Conservation (phyloP, 441 rosid species). For the Euphorbia celastroides region DNA sequence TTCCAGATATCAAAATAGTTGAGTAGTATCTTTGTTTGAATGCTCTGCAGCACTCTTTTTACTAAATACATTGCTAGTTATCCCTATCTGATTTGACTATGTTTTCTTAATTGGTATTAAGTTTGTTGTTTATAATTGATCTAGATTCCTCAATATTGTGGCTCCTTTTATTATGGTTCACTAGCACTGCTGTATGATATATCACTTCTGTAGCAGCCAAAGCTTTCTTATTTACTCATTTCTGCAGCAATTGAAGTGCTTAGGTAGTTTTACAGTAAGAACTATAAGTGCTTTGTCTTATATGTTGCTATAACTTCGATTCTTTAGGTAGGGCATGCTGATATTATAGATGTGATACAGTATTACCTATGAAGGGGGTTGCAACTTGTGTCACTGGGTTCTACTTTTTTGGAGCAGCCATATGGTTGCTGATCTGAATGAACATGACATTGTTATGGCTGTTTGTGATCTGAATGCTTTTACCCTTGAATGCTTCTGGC, state of each 20-base stretch:
- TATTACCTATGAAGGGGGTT: slow-evolving; percentile 2
- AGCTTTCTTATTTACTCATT: slow-evolving; percentile 7
- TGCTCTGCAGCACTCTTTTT: slow-evolving; percentile 31
- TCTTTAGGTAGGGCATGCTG: background rate
- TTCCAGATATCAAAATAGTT: slow-evolving; percentile 20
- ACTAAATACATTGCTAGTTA: slow-evolving; percentile 36
- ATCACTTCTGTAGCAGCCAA: slow-evolving; percentile 5
- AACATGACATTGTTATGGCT: background rate
- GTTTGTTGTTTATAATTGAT: slow-evolving; percentile 13
- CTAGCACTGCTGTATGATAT: too few relatives aligned
- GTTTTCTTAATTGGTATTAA: slow-evolving; percentile 25
- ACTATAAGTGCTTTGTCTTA: slow-evolving; percentile 10
- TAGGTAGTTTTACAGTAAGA: background rate
- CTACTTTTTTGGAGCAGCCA: background rate
- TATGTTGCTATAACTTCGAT: background rate
- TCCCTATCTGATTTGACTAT: slow-evolving; percentile 24
- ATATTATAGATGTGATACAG: background rate
- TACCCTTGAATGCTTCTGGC: background rate
- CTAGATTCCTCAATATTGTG: too few relatives aligned
- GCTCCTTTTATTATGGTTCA: too few relatives aligned
- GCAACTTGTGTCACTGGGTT: background rate
- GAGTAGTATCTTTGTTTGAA: slow-evolving; percentile 33
- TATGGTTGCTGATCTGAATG: background rate
- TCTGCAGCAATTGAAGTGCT: background rate
- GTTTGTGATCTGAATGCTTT: background rate